phyloP scores from a whole-genome alignment of 2,329 filamentous ascomycete species.

The Trichoderma sp. region DNA sequence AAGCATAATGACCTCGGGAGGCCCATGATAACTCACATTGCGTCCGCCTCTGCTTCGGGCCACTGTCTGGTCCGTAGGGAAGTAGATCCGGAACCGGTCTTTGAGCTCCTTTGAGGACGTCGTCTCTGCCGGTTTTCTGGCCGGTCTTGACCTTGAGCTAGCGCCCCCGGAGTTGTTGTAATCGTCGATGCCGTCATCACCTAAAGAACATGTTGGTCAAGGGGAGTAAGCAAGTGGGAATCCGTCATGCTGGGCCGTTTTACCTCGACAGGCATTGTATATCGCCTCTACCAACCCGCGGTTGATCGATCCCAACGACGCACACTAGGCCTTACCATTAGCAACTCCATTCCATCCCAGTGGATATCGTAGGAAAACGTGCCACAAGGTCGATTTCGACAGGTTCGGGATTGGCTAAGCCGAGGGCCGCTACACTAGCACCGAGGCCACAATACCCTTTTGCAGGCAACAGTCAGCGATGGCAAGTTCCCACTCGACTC shows the following conservation, averaged over 20 bases:
- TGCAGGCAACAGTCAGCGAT: slow-evolving; percentile 25
- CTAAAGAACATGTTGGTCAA: slow-evolving; percentile 24
- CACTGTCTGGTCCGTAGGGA: slow-evolving; percentile 73
- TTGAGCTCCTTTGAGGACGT: slow-evolving; percentile 30
- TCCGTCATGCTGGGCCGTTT: not conserved
- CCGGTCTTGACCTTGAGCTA: slow-evolving; percentile 31
- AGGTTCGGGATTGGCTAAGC: slow-evolving; percentile 52
- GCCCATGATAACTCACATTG: slow-evolving; percentile 42
- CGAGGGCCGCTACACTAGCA: slow-evolving; percentile 61
- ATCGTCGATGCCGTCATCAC: slow-evolving; percentile 44
- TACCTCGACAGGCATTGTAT: slow-evolving; percentile 56
- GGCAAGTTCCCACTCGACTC: slow-evolving; percentile 2
- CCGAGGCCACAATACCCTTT: slow-evolving; percentile 73
- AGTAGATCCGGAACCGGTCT: slow-evolving; percentile 70
- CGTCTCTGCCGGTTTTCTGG: slow-evolving; percentile 27
- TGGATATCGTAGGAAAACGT: slow-evolving; percentile 22
- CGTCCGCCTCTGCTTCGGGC: slow-evolving; percentile 60
- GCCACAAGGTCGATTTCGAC: slow-evolving; percentile 73
- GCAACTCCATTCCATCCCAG: not conserved
- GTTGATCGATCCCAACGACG: slow-evolving; percentile 78
- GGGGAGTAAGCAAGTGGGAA: not conserved
- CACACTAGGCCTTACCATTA: slow-evolving; percentile 50
- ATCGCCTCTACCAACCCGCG: slow-evolving; percentile 60
- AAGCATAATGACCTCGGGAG: not conserved
- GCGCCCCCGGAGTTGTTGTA: slow-evolving; percentile 38